Evolutionary conservation across 345 rosid species (phyloP).

Genomic region (Clausena lansium): DNA sequence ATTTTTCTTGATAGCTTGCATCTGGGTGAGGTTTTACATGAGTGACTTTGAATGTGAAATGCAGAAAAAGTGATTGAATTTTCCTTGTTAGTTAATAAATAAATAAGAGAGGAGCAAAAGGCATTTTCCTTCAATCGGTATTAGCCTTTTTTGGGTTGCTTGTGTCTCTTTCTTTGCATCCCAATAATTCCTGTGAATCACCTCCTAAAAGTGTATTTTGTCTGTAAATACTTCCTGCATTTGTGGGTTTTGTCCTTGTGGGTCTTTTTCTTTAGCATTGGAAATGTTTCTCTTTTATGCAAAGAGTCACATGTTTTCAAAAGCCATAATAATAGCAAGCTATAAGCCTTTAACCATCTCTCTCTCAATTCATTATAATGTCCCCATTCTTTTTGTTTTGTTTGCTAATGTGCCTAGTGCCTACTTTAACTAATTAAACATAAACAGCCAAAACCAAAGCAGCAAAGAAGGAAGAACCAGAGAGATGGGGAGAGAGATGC

Average conservation of each 20-base stretch:
- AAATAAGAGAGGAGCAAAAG: neutral
- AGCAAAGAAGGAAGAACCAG: slow-evolving; percentile 42
- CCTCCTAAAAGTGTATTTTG: slow-evolving; percentile 53
- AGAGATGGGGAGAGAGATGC: slow-evolving; percentile 63
- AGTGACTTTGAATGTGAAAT: neutral
- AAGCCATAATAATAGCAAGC: neutral
- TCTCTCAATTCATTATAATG: slow-evolving; percentile 6
- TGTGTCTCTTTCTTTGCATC: slow-evolving; percentile 23
- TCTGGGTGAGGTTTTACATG: neutral
- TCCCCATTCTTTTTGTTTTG: neutral
- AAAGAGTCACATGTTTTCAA: neutral
- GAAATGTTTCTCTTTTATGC: neutral
- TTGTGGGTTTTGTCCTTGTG: slow-evolving; percentile 14
- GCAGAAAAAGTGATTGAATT: slow-evolving; percentile 8
- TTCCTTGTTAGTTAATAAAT: slow-evolving; percentile 4
- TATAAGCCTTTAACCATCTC: neutral
- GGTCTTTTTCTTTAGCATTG: neutral
- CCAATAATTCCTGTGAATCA: slow-evolving; percentile 35
- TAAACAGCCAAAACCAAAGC: slow-evolving; percentile 10
- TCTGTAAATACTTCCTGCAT: slow-evolving; percentile 25
- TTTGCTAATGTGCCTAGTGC: neutral
- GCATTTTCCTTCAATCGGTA: neutral
- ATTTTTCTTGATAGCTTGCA: neutral
- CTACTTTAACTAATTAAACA: slow-evolving; percentile 7
- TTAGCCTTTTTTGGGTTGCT: slow-evolving; percentile 17